A percentile compares a stretch with the other conserved stretches of the same genome.
Evolutionary conservation across 208 protist species (phyloP).

Genomic region (Trichomonas gallinae): DNA sequence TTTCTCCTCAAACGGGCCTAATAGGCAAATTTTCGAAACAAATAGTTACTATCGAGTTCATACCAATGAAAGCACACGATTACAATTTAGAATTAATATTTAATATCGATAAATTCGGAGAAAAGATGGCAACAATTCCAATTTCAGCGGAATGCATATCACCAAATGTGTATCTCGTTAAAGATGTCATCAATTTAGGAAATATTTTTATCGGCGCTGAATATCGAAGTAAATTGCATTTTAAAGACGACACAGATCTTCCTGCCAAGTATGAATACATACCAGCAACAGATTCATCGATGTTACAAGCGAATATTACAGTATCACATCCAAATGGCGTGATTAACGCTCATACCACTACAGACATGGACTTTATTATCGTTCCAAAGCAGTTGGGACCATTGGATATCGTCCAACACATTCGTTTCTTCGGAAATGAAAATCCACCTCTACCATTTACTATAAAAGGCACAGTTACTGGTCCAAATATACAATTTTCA

Average conservation of each 20-base stretch:
- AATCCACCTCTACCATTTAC: not conserved
- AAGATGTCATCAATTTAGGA: not conserved
- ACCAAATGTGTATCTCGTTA: not conserved
- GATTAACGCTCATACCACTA: not conserved
- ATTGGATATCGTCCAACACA: not conserved
- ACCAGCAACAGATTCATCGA: not conserved
- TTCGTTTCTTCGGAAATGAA: not conserved
- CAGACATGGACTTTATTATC: not conserved
- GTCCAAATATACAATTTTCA: not conserved
- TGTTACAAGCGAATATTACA: not conserved
- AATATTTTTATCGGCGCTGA: not conserved
- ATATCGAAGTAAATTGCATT: not conserved
- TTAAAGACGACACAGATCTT: not conserved
- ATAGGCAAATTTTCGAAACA: not conserved
- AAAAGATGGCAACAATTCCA: not conserved
- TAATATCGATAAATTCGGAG: not conserved
- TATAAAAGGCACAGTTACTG: not conserved
- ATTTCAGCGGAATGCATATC: not conserved
- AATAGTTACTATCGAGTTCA: not conserved
- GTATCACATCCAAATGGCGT: not conserved
- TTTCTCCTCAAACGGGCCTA: not conserved
- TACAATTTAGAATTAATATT: not conserved
- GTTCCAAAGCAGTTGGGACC: not conserved
- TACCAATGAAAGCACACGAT: not conserved
- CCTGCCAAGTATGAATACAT: conserved; percentile 14